phyloP scores from a whole-genome alignment of 176 grass and related monocot genomes.

The Echinochloa phyllopogon region DNA sequence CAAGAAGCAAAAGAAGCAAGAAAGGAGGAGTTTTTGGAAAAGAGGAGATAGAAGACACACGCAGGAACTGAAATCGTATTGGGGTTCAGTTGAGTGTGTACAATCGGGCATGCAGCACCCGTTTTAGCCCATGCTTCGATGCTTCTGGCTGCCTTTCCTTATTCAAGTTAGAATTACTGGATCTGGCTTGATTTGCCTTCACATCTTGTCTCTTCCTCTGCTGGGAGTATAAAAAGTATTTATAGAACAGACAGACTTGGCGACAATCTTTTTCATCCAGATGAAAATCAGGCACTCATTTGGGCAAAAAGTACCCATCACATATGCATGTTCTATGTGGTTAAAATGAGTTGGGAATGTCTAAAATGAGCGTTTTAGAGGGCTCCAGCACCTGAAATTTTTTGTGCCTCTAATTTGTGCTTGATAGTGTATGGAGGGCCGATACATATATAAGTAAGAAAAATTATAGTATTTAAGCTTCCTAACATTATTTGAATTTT shows the following conservation, averaged over 20 bases:
- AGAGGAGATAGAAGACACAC: constrained; percentile 15
- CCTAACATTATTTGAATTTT: neutral
- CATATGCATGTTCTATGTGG: neutral
- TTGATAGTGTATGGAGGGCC: neutral
- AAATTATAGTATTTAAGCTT: neutral
- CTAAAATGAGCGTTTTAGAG: neutral
- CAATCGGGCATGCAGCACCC: constrained; percentile 8
- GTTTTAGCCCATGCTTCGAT: constrained; percentile 55
- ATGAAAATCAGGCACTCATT: neutral
- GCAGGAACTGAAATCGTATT: constrained; percentile 32
- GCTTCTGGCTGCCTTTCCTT: constrained; percentile 35
- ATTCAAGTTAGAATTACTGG: constrained; percentile 43
- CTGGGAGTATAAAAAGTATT: neutral
- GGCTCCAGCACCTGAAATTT: neutral
- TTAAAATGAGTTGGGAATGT: neutral
- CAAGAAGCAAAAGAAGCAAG: constrained; percentile 47
- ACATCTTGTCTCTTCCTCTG: constrained; percentile 35
- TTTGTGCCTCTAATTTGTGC: neutral
- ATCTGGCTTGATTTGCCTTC: constrained; percentile 46
- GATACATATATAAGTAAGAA: neutral
- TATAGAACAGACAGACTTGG: neutral
- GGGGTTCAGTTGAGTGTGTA: constrained; percentile 20
- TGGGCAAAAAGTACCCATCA: neutral
- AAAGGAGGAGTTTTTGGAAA: constrained; percentile 37
- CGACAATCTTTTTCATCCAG: neutral